Evolutionary conservation across 2,329 filamentous ascomycete species (phyloP).

Genomic region (Clonostachys rhizophaga): DNA sequence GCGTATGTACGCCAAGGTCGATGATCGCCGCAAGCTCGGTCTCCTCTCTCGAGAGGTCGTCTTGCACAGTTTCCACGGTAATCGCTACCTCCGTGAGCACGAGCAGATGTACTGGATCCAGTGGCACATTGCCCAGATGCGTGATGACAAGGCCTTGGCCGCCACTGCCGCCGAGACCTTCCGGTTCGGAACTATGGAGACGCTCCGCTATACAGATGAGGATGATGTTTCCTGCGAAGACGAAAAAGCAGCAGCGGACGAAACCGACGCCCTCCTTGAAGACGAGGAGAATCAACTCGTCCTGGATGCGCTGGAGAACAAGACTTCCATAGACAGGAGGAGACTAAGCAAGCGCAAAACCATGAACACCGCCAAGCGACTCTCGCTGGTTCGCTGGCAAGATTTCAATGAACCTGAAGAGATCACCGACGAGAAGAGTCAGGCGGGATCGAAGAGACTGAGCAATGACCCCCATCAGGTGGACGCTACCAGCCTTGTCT

Average conservation of each 20-base stretch:
- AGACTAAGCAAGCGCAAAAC: background rate
- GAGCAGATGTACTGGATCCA: conserved; percentile 55
- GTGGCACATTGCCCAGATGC: conserved; percentile 24
- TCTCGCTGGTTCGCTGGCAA: background rate
- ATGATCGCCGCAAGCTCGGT: conserved; percentile 49
- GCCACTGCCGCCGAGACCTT: conserved; percentile 7
- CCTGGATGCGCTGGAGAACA: background rate
- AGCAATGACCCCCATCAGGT: background rate
- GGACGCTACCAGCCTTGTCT: too few species aligned
- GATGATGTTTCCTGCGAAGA: conserved; percentile 1
- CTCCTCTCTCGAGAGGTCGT: conserved; percentile 55
- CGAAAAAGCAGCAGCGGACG: background rate
- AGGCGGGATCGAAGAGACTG: background rate
- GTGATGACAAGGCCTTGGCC: conserved; percentile 6
- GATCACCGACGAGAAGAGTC: background rate
- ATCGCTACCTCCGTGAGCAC: conserved; percentile 56
- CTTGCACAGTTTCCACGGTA: conserved; percentile 53
- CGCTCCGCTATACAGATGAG: conserved; percentile 10
- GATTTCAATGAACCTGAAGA: background rate
- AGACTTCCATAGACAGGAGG: background rate
- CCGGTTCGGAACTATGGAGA: conserved; percentile 9
- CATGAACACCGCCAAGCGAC: background rate
- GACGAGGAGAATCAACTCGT: too few species aligned
- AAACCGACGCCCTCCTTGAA: too few species aligned
- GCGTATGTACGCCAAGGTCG: conserved; percentile 56